Percentiles rank a stretch among this genome's conserved stretches.
These are phyloP conservation scores for Fomitiporia mediterranea DNA, from an alignment of 1,284 basidiomycete species.

Conservation along the genomic window DNA sequence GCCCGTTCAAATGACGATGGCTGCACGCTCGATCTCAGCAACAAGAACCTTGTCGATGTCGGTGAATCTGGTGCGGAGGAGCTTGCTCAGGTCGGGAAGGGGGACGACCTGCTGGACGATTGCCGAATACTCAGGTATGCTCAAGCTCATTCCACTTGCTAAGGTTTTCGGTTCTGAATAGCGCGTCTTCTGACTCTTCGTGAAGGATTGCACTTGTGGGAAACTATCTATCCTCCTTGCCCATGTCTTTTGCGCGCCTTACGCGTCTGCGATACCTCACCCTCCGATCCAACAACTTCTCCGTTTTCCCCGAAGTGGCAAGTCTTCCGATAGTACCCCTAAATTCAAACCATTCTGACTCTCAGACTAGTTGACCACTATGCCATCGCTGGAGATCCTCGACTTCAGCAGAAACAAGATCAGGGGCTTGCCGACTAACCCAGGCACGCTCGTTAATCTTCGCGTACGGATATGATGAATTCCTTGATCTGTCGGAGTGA, in stretches of 20 bases:
- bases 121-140: conserved; percentile 68
- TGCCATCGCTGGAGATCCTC: conserved; percentile 89
- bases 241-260: conserved; percentile 74
- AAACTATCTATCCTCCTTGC: conserved; percentile 80
- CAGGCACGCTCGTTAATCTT: conserved; percentile 78
- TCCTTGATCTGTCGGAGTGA: not conserved
- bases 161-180: not conserved
- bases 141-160: conserved; percentile 1
- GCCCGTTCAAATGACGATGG: conserved; percentile 70
- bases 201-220: conserved; percentile 80
- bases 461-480: conserved; percentile 45
- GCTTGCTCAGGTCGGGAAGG: conserved; percentile 58
- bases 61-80: conserved; percentile 69
- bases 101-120: conserved; percentile 45
- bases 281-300: conserved; percentile 84
- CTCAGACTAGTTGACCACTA: conserved; percentile 63
- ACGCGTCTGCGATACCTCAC: conserved; percentile 88
- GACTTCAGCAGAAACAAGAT: conserved; percentile 95
- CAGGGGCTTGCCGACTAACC: conserved; percentile 70
- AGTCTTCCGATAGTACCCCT: conserved; percentile 32
- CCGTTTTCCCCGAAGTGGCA: conserved; percentile 83
- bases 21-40: conserved; percentile 77
- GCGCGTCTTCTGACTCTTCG: conserved; percentile 8
- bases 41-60: conserved; percentile 72
- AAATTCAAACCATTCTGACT: conserved; percentile 13